Evolutionary conservation across 2,329 filamentous ascomycete species (phyloP).

Genomic region (Ceratocystis diversiconidia): DNA sequence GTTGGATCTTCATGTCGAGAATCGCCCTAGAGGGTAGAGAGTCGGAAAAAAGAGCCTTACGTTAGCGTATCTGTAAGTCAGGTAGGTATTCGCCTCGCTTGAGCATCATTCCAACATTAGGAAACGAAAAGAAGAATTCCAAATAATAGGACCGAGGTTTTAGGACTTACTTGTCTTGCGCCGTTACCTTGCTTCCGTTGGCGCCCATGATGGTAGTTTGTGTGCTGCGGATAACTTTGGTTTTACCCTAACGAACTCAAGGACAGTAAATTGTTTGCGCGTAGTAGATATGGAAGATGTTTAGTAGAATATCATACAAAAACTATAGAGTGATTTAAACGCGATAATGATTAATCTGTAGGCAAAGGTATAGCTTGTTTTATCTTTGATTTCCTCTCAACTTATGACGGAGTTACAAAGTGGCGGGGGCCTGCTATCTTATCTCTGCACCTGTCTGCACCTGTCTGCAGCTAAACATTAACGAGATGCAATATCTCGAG

Average conservation of each 20-base stretch:
- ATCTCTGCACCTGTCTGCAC: background rate
- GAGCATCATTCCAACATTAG: background rate
- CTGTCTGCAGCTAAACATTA: background rate
- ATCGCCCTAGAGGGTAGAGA: slow-evolving; percentile 53
- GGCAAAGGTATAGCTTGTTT: background rate
- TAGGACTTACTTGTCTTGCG: slow-evolving; percentile 65
- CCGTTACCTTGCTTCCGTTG: slow-evolving; percentile 43
- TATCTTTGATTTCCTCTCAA: background rate
- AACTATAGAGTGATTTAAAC: background rate
- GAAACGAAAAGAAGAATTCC: background rate
- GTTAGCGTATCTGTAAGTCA: background rate
- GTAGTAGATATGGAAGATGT: background rate
- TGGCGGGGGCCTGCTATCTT: slow-evolving; percentile 10
- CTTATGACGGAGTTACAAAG: slow-evolving; percentile 8
- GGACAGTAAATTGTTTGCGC: background rate
- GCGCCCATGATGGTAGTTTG: slow-evolving; percentile 35
- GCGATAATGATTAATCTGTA: background rate
- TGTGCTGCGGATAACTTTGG: background rate
- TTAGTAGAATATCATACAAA: background rate
- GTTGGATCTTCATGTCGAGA: slow-evolving; percentile 92
- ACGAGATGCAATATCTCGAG: background rate
- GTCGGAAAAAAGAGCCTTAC: background rate
- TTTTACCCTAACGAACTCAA: background rate
- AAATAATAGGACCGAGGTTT: no score
- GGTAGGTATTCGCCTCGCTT: background rate